A percentile compares a stretch with the other conserved stretches of the same genome.
Evolutionary conservation across 768 basidiomycete genomes (phyloP).

Genomic region (Lentinus brumalis): DNA sequence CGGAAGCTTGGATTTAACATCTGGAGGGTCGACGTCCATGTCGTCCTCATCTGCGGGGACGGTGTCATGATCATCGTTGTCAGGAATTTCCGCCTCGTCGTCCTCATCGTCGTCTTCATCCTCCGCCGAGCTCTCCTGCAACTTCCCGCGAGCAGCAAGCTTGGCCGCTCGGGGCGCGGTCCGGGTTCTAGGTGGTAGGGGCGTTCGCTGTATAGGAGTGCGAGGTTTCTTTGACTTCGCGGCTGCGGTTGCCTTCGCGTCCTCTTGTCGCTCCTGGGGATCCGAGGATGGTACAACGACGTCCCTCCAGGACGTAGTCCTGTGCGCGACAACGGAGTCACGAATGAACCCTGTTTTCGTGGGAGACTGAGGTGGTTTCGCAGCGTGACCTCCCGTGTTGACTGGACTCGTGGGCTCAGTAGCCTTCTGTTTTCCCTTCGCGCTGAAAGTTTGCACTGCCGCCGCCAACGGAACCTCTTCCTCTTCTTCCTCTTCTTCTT

Average conservation of each 20-base stretch:
- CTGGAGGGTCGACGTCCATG: slow-evolving; percentile 32
- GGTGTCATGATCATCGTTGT: slow-evolving; percentile 19
- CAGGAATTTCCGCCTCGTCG: not conserved
- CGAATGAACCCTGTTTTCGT: slow-evolving; percentile 8
- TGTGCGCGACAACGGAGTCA: slow-evolving; percentile 5
- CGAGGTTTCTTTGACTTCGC: slow-evolving; percentile 11
- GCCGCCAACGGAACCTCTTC: slow-evolving; percentile 50
- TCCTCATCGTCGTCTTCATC: slow-evolving; percentile 39
- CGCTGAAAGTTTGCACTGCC: slow-evolving; percentile 27
- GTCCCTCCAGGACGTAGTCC: slow-evolving; percentile 10
- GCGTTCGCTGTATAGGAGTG: not conserved
- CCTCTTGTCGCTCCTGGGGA: slow-evolving; percentile 50
- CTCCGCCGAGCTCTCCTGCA: slow-evolving; percentile 16
- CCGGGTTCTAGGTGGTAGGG: not conserved
- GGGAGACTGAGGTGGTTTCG: slow-evolving; percentile 1
- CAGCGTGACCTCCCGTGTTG: not conserved
- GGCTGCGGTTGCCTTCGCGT: slow-evolving; percentile 9
- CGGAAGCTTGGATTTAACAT: slow-evolving; percentile 38
- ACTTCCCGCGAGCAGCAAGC: slow-evolving; percentile 2
- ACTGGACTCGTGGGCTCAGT: not conserved
- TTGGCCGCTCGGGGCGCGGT: slow-evolving; percentile 12
- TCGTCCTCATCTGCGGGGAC: slow-evolving; percentile 47
- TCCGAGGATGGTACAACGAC: slow-evolving; percentile 59
- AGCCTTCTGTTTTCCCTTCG: slow-evolving; percentile 21
- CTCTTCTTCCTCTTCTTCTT: slow-evolving; percentile 40